These are phyloP conservation scores for Choanephora cucurbitarum DNA, from an alignment of 371 early-diverging fungal species.

Conservation along the genomic window DNA sequence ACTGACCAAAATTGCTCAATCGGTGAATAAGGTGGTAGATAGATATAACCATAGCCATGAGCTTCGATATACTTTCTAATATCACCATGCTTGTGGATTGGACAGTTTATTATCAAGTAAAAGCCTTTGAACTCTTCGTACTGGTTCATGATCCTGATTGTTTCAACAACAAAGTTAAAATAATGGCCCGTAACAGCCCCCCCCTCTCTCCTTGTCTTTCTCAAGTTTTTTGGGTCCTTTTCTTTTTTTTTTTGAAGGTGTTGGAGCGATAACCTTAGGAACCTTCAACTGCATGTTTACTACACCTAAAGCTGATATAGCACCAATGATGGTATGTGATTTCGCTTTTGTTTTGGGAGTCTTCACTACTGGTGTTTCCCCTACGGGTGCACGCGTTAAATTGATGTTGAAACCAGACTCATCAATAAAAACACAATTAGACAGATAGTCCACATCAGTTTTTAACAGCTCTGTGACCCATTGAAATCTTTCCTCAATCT, in stretches of 20 bases:
- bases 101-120: slow-evolving; percentile 7
- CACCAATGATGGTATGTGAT: not conserved
- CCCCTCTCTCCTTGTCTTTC: not conserved
- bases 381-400: not conserved
- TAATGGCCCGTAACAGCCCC: slow-evolving; percentile 14
- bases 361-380: not conserved
- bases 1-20: slow-evolving; percentile 23
- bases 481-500: slow-evolving; percentile 20
- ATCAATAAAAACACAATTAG: slow-evolving; percentile 15
- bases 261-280: not conserved
- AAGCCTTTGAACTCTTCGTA: not conserved
- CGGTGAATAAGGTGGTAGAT: slow-evolving; percentile 2
- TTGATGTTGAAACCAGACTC: slow-evolving; percentile 11
- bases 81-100: slow-evolving; percentile 7
- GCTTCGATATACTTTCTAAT: slow-evolving; percentile 10
- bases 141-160: no score
- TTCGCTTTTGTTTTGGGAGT: not conserved
- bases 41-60: slow-evolving; percentile 12
- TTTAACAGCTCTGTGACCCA: slow-evolving; percentile 2
- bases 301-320: not conserved
- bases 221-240: not conserved
- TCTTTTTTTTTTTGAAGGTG: not conserved
- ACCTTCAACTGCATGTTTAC: not conserved
- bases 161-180: no score
- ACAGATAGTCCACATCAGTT: not conserved